phyloP scores from a whole-genome alignment of 2,329 filamentous ascomycete species.

The Diplodia sapinea region DNA sequence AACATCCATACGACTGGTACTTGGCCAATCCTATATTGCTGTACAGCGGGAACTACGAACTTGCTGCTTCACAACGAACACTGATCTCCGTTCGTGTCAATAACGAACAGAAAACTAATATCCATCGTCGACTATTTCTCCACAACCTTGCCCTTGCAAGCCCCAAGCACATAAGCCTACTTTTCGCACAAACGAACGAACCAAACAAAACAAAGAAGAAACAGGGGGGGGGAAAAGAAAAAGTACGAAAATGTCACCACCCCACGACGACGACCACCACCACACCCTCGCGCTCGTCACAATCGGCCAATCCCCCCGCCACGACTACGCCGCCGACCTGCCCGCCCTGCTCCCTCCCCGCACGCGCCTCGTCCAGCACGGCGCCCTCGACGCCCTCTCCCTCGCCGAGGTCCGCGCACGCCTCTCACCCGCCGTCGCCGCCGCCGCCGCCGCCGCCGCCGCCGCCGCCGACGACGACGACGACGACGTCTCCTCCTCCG shows the following conservation, averaged over 20 bases:
- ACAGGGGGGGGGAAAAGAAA: background rate
- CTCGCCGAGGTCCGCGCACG: slow-evolving; percentile 1
- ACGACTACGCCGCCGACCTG: slow-evolving; percentile 22
- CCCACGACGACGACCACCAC: background rate
- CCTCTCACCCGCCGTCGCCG: background rate
- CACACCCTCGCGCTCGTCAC: slow-evolving; percentile 18
- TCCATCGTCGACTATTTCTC: too few species aligned
- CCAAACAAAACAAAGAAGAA: background rate
- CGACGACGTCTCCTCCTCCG: too few species aligned
- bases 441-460: background rate
- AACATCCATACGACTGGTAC: background rate
- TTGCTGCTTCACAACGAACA: background rate
- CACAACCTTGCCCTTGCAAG: too few species aligned
- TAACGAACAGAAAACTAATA: too few species aligned
- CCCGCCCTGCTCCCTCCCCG: background rate
- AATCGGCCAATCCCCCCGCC: slow-evolving; percentile 25
- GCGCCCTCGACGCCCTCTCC: slow-evolving; percentile 20
- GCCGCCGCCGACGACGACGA: too few species aligned
- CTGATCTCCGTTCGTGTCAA: background rate
- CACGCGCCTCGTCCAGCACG: slow-evolving; percentile 11
- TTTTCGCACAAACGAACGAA: background rate
- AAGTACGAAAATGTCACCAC: background rate
- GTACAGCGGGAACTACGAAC: background rate
- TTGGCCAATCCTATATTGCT: background rate
- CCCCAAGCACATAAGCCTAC: background rate